Conservation (phyloP, 768 basidiomycete species). For the Russula lepida region DNA sequence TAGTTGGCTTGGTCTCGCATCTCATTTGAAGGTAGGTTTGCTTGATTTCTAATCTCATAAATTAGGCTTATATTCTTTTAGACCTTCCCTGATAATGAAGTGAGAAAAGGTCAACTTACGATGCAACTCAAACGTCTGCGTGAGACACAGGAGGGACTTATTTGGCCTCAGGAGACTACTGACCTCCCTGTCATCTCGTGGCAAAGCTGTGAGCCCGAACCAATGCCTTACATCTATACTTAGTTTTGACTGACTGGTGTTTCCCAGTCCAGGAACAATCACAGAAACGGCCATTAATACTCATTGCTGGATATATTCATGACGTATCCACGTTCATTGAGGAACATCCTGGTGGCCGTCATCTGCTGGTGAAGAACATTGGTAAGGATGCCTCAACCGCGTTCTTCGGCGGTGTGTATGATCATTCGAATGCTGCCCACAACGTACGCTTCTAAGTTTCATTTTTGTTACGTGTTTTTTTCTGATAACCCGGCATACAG, state of each 20-base stretch:
- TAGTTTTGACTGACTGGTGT: slow-evolving; percentile 2
- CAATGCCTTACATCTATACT: background rate
- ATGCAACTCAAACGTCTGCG: slow-evolving; percentile 89
- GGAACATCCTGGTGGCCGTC: slow-evolving; percentile 87
- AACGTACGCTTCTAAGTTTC: no score
- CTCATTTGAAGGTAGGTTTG: slow-evolving; percentile 43
- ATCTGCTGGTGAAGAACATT: slow-evolving; percentile 74
- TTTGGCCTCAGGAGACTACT: slow-evolving; percentile 70
- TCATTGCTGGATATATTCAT: slow-evolving; percentile 89
- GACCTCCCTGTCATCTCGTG: slow-evolving; percentile 78
- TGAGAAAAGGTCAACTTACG: slow-evolving; percentile 82
- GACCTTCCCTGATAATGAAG: slow-evolving; percentile 61
- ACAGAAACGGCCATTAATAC: slow-evolving; percentile 69
- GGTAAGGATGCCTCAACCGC: slow-evolving; percentile 90
- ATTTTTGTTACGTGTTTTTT: slow-evolving; percentile 5
- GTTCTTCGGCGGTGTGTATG: slow-evolving; percentile 89
- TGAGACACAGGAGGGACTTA: slow-evolving; percentile 62
- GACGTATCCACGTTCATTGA: slow-evolving; percentile 79
- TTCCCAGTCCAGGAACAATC: slow-evolving; percentile 67
- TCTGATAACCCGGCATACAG: slow-evolving; percentile 20
- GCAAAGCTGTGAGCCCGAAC: slow-evolving; percentile 62
- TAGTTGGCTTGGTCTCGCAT: slow-evolving; percentile 48
- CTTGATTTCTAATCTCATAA: background rate
- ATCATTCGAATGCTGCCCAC: slow-evolving; percentile 83
- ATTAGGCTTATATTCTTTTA: slow-evolving; percentile 12